A percentile compares a stretch with the other conserved stretches of the same genome.
These are phyloP conservation scores for Blastobotrys arbuscula DNA, from an alignment of 1,139 yeast species.

Conservation along the genomic window DNA sequence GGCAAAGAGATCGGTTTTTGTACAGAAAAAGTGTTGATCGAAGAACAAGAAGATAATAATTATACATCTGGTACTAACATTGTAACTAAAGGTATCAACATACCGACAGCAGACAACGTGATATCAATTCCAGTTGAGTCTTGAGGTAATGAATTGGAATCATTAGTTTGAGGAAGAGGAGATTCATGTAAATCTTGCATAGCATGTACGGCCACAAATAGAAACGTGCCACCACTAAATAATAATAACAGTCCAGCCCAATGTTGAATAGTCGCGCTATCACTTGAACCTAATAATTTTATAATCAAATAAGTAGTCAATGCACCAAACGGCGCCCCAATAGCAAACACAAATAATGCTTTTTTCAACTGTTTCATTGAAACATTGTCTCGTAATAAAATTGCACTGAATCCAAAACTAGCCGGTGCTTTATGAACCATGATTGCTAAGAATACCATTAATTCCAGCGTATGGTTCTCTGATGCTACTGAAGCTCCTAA, in stretches of 20 bases:
- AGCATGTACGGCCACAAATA: conserved; percentile 65
- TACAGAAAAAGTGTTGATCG: conserved; percentile 33
- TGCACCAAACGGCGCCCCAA: conserved; percentile 51
- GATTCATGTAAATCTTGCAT: conserved; percentile 37
- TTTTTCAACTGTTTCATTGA: conserved; percentile 34
- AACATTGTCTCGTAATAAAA: conserved; percentile 41
- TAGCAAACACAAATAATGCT: conserved; percentile 45
- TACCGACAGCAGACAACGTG: conserved; percentile 28
- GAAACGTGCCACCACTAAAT: conserved; percentile 68
- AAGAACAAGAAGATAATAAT: conserved; percentile 4
- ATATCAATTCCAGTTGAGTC: conserved; percentile 17
- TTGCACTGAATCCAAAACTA: conserved; percentile 59
- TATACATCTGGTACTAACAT: conserved; percentile 30
- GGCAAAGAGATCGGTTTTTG: conserved; percentile 47
- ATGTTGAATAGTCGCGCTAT: conserved; percentile 31
- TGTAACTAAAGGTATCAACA: conserved; percentile 33
- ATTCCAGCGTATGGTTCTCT: conserved; percentile 42
- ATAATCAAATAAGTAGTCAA: conserved; percentile 43
- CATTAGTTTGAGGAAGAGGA: conserved; percentile 18
- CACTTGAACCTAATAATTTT: conserved; percentile 30
- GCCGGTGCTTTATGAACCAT: conserved; percentile 74
- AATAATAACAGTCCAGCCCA: conserved; percentile 50
- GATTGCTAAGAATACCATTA: conserved; percentile 54
- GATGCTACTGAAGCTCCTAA: conserved; percentile 56
- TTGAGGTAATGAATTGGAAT: conserved; percentile 22